These are phyloP conservation scores for Candida albicans DNA, from an alignment of 1,139 yeast genomes.

Conservation along the genomic window DNA sequence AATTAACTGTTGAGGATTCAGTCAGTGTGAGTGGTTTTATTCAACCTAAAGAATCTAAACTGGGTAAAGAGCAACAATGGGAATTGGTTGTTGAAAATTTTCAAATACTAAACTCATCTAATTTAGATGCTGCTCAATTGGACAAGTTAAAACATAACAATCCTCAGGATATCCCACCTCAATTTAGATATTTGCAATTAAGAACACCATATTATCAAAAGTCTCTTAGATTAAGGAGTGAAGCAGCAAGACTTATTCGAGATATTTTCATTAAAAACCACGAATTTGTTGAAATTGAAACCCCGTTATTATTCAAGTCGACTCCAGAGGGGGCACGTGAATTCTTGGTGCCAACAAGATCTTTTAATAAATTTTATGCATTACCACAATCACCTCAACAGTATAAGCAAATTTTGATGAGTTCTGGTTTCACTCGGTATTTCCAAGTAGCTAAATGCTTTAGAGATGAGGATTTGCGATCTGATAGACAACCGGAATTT, in stretches of 20 bases:
- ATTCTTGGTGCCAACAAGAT: constrained; percentile 87
- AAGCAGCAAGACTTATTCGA: constrained; percentile 58
- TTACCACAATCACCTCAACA: constrained; percentile 98
- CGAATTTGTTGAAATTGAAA: constrained; percentile 80
- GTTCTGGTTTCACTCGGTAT: constrained; percentile 84
- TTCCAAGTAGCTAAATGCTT: constrained; percentile 93
- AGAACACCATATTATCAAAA: constrained; percentile 62
- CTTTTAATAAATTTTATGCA: constrained; percentile 68
- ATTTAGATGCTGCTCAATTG: constrained; percentile 68
- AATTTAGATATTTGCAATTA: constrained; percentile 77
- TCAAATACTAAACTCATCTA: constrained; percentile 65
- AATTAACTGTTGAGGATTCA: constrained; percentile 70
- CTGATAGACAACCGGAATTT: constrained; percentile 96
- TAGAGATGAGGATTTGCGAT: constrained; percentile 91
- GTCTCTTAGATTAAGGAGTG: constrained; percentile 60
- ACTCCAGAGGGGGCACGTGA: constrained; percentile 99
- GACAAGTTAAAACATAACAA: constrained; percentile 53
- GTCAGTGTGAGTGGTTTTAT: constrained; percentile 64
- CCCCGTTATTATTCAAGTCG: constrained; percentile 89
- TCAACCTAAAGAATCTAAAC: constrained; percentile 30
- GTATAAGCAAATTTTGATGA: constrained; percentile 90
- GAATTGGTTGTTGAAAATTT: constrained; percentile 57
- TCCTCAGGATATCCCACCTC: constrained; percentile 66
- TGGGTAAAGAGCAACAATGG: constrained; percentile 30
- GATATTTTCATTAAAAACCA: constrained; percentile 41